Base-by-base conservation (phyloP, 2,329 filamentous ascomycete species). In the Penicillium janthinellum region DNA sequence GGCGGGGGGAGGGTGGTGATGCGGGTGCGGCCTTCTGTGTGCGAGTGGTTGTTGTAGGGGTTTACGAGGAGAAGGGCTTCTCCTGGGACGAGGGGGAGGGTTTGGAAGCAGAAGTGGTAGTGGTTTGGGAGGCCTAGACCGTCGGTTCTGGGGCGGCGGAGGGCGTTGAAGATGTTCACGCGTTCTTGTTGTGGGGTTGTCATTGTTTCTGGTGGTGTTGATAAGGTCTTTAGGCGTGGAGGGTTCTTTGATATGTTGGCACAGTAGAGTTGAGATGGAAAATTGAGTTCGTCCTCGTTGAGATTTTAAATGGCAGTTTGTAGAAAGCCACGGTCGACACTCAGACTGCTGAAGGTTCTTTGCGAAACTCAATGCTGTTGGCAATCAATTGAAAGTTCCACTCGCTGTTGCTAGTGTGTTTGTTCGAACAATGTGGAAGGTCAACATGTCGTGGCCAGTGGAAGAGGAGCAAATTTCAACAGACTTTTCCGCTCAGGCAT, bases 11-110 rank as follows among this genome's bases (percentile, higher is more conserved):
- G 34, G 10, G 48, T 25, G n/a, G 14, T 8, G 11, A 51, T 51
- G 8, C 12, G 34, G 34, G 48, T 51, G 48, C 48, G 48, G 48
- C 48, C 48, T n/a, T 51, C 48, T n/a, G 34, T 51, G 14, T 51
- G 34, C n/a, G 38, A 15, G 17, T 51, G 48, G 34, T 17, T 17
- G 17, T 10, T 51, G 17, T 10, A 22, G 10, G 48, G 48, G 31
- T 51, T 51, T 20, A 51, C 34, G 38, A 20, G n/a, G n/a, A n/a
- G n/a, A n/a, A n/a, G n/a, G 8, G 48, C 48, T 38, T 51, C 48
- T 17, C 48, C 48, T 5, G 48, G 48, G 31, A 50, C 7, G n/a
- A 51, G 15, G 5, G 48, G 34, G 12, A 51, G 34, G 7, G n/a
- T 25, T 14, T 37, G 8, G 20, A 51, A 4, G 34, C 4, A 39